Evolutionary conservation across 768 basidiomycete species (phyloP), one percentile per base, ranked within the genome.

Genomic region (Phylloporus sp.): DNA sequence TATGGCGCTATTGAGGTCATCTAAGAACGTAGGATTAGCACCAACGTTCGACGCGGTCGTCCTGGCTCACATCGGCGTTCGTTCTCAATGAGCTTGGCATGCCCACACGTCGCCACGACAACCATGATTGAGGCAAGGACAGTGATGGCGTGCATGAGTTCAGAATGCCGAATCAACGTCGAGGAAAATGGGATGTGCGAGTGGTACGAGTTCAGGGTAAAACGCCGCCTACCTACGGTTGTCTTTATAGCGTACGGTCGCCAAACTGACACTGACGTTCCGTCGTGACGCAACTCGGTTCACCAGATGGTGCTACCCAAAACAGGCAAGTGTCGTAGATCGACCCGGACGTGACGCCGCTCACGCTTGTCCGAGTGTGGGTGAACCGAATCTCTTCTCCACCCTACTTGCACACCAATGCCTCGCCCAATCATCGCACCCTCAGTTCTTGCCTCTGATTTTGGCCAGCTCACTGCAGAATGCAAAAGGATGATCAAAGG

Each of bases 361-460:
- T 37, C 48, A 45, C 55, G 31, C 51, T 28, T 21, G 38, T 15
- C 18, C 22, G n/a, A 43, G 22, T 53, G 37, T 35, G 38, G 24
- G 46, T 38, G 26, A n/a, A 24, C 44, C 42, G 29, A 10, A 38
- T 48, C 44, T 48, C 37, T 55, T 9, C 43, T 32, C 42, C n/a
- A 18, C 40, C 39, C 45, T 43, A 43, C 35, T 43, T 44, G 11
- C 31, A 49, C 49, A 44, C 38, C 44, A n/a, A 94, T 94, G 91
- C 86, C 84, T 56, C 81, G 78, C 56, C 82, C 90, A 13, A 97
- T 98, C 71, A 91, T 99, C 66, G 85, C 94, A 9, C 96, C 96
- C 18, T 97, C 94, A 4, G 92, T 98, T 34, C 85, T 99, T 15
- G 95, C 96, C 46, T 93, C 90, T 10, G 93, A 99, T 73, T 94